Evolutionary conservation across 331 rosid species (phyloP).

Genomic region (Telfairia occidentalis): DNA sequence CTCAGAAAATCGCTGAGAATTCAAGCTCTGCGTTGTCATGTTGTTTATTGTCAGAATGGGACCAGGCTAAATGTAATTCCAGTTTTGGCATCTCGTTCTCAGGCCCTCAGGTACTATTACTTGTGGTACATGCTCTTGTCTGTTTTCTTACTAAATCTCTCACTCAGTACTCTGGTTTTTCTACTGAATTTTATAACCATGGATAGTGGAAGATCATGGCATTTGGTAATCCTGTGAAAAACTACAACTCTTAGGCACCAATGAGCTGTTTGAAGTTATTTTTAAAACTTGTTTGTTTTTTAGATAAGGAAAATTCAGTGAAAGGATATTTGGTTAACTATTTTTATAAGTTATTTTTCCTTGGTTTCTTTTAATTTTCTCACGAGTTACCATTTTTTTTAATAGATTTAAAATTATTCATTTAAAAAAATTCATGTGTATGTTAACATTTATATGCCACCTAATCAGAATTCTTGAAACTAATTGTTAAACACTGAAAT

Average conservation of each 20-base stretch:
- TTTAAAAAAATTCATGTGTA: not conserved
- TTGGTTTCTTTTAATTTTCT: too few species aligned
- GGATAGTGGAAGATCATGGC: not conserved
- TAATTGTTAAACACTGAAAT: not conserved
- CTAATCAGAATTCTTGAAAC: not conserved
- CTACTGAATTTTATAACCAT: not conserved
- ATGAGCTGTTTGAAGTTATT: not conserved
- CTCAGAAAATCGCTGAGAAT: conserved; percentile 74
- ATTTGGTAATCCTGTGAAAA: not conserved
- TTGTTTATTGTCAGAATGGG: conserved; percentile 84
- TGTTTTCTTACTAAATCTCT: not conserved
- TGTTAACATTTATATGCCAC: not conserved
- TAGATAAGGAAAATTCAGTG: not conserved
- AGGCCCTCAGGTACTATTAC: conserved; percentile 75
- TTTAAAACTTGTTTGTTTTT: not conserved
- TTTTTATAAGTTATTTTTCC: not conserved
- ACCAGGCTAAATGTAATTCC: conserved; percentile 81
- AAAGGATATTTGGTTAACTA: not conserved
- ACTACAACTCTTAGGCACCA: not conserved
- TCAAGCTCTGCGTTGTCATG: conserved; percentile 97
- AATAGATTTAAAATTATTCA: not conserved
- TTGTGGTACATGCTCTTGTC: not conserved
- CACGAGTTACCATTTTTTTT: not conserved
- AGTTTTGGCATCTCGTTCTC: conserved; percentile 92
- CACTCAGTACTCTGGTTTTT: not conserved